Base-by-base conservation (phyloP, 352 stramenopile species). In the Phytophthora megakarya region DNA sequence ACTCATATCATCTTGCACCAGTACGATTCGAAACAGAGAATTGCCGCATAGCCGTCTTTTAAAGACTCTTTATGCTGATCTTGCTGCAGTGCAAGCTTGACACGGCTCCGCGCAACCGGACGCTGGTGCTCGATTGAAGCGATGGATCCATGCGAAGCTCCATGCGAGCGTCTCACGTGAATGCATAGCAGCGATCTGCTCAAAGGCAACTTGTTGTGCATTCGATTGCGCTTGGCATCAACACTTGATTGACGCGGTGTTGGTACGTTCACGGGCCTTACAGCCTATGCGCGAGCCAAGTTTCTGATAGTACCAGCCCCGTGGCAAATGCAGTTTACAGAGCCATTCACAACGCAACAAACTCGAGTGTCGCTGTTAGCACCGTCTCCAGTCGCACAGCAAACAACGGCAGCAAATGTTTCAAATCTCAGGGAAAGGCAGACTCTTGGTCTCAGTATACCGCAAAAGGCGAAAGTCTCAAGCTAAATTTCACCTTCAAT, bases 1-100 rank as follows among this genome's bases (percentile, higher is more conserved):
- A 53, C 51, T 43, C 23, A 48, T 62, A 70, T 73, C 47, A 73
- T 53, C 65, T 66, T 70, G 48, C 59, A 70, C 28, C 44, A 68
- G 44, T 8, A 33, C 21, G 6, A 67, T 52, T 18, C 19, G 38
- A 69, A 70, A 69, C 52, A 25, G 44, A 9, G 10, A 16, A 15
- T 44, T 69, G 61, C 37, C 52, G 9, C 19, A 30, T 44, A 32
- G 18, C 43, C 47, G 50, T 49, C 45, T 64, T 49, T 44, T 52
- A n/a, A n/a, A n/a, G n/a, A n/a, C n/a, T n/a, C n/a, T n/a, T 30
- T 43, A 32, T 25, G 26, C 51, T 60, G 53, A 37, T 58, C 37
- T 45, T 26, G 47, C 19, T 18, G 11, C 30, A 35, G 13, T 35
- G 30, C 1, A 25, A 21, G 48, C 45, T 45, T 53, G 63, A 61